Conservation (phyloP, 805 yeast genomes). For the Sporopachydermia quercuum region DNA sequence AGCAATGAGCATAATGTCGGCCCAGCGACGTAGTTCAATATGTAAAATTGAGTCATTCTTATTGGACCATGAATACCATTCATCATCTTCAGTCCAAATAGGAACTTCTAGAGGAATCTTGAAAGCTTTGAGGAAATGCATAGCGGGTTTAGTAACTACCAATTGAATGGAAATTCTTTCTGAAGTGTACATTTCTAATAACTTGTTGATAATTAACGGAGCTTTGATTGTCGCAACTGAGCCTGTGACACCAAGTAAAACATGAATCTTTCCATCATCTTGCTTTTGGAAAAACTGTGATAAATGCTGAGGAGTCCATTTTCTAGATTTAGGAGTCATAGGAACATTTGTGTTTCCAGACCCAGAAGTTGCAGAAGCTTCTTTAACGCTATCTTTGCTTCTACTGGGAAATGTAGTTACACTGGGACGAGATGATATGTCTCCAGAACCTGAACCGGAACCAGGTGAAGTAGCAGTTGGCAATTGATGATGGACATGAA, state of each 20-base stretch:
- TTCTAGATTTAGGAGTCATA: neutral
- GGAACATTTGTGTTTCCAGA: no score
- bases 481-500: neutral
- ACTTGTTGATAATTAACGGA: constrained; percentile 75
- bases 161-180: constrained; percentile 69
- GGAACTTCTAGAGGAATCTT: constrained; percentile 14
- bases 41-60: constrained; percentile 67
- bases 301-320: neutral
- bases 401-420: no score
- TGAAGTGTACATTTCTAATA: constrained; percentile 64
- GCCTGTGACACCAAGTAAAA: constrained; percentile 86
- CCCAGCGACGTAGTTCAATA: constrained; percentile 73
- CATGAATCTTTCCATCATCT: constrained; percentile 78
- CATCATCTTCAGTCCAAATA: constrained; percentile 77
- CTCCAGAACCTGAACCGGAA: no score
- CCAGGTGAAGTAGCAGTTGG: no score
- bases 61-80: constrained; percentile 36
- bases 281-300: constrained; percentile 42
- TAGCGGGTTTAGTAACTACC: constrained; percentile 44
- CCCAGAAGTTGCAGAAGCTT: neutral
- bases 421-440: no score
- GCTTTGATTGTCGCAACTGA: constrained; percentile 93
- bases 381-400: no score
- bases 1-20: constrained; percentile 61
- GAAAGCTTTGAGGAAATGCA: constrained; percentile 18